Percentiles rank a stretch among this genome's conserved stretches.
These are phyloP conservation scores for Globisporangium apiculatum DNA, from an alignment of 352 stramenopile species.

Conservation along the genomic window DNA sequence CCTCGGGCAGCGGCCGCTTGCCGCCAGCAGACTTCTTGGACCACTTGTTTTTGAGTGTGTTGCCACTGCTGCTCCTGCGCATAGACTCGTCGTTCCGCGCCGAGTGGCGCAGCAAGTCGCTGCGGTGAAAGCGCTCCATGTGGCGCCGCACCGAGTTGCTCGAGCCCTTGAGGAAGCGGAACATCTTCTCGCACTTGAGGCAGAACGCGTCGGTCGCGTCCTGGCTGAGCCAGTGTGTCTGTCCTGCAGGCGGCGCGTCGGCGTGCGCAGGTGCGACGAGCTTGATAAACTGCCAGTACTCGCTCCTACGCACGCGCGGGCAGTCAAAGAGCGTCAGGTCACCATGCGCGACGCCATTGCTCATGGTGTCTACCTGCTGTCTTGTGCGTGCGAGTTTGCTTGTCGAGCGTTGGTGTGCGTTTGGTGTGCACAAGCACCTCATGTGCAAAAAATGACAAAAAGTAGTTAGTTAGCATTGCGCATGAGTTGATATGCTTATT, in stretches of 20 bases:
- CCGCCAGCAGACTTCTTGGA: neutral
- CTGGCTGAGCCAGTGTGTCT: conserved; percentile 51
- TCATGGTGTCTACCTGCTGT: conserved; percentile 19
- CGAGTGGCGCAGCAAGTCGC: conserved; percentile 28
- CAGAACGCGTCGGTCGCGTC: conserved; percentile 44
- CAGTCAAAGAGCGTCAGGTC: conserved; percentile 52
- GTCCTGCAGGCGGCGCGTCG: conserved; percentile 17
- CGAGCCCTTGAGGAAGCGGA: conserved; percentile 48
- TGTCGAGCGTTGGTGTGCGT: neutral
- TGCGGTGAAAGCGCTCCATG: conserved; percentile 51
- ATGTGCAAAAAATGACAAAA: no score
- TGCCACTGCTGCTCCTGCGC: neutral
- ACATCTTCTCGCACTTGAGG: conserved; percentile 35
- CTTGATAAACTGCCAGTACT: conserved; percentile 65
- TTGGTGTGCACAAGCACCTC: no score
- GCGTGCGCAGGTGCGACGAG: conserved; percentile 29
- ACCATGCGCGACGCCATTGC: conserved; percentile 38
- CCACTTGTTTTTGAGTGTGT: neutral
- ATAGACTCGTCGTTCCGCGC: conserved; percentile 13
- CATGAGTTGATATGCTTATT: no score
- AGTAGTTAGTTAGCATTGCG: no score
- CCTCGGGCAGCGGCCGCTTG: conserved; percentile 4
- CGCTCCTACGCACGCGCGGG: conserved; percentile 39
- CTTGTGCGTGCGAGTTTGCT: neutral
- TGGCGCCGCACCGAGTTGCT: conserved; percentile 51